Conservation (phyloP, 1,284 basidiomycete species). For the Fistulina hepatica region DNA sequence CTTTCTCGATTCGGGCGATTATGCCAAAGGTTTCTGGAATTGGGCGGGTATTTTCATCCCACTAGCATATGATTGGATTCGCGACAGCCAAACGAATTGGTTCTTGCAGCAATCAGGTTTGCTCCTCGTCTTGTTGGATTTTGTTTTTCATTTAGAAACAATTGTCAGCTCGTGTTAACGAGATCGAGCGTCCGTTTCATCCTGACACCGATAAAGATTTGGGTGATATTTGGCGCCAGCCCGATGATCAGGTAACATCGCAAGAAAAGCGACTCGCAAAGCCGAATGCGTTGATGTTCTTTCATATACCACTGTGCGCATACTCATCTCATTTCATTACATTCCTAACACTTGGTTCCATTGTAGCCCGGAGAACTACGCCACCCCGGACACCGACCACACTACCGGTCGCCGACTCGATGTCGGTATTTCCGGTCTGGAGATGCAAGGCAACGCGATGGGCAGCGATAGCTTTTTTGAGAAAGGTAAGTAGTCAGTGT, state of each 20-base stretch:
- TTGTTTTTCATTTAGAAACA: constrained; percentile 7
- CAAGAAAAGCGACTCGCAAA: constrained; percentile 57
- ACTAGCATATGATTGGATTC: constrained; percentile 76
- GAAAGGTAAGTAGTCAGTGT: too few relatives aligned
- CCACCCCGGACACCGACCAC: constrained; percentile 45
- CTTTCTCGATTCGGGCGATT: constrained; percentile 85
- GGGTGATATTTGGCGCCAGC: constrained; percentile 51
- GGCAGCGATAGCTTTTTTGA: constrained; percentile 73
- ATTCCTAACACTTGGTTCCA: constrained; percentile 7
- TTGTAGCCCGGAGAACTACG: constrained; percentile 50
- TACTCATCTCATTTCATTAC: constrained; percentile 6
- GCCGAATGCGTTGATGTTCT: constrained; percentile 90
- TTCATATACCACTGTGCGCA: constrained; percentile 87
- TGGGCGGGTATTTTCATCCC: constrained; percentile 51
- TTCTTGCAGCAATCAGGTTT: constrained; percentile 68
- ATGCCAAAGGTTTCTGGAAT: constrained; percentile 47
- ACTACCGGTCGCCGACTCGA: constrained; percentile 50
- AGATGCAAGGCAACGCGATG: constrained; percentile 54
- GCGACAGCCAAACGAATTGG: constrained; percentile 80
- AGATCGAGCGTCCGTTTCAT: constrained; percentile 70
- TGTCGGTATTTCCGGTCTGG: constrained; percentile 51
- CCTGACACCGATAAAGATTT: constrained; percentile 67
- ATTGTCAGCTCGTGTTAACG: constrained; percentile 39
- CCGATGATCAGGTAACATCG: constrained; percentile 43
- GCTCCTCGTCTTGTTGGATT: constrained; percentile 11